These are phyloP conservation scores for Cladosporium oxysporum DNA, from an alignment of 2,329 filamentous ascomycete species.

Conservation along the genomic window DNA sequence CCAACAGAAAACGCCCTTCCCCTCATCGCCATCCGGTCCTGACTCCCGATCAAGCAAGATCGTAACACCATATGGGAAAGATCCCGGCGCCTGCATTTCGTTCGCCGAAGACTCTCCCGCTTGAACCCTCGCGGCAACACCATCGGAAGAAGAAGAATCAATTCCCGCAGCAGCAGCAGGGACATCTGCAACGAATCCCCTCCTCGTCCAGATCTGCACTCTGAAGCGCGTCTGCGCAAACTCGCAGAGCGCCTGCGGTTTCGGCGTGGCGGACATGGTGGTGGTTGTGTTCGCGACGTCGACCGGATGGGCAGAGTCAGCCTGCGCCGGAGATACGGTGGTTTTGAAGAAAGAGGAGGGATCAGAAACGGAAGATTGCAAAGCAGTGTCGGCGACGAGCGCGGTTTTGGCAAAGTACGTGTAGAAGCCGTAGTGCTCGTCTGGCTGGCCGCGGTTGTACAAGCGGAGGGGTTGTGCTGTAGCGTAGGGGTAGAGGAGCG, in stretches of 20 bases:
- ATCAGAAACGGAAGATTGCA: slow-evolving; percentile 29
- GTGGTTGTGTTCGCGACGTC: neutral
- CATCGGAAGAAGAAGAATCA: neutral
- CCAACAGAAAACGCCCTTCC: slow-evolving; percentile 64
- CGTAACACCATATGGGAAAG: slow-evolving; percentile 63
- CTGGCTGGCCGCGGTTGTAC: slow-evolving; percentile 76
- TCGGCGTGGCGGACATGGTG: neutral
- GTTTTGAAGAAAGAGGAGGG: neutral
- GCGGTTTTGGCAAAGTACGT: slow-evolving; percentile 86
- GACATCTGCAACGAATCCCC: slow-evolving; percentile 15
- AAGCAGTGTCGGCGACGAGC: slow-evolving; percentile 56
- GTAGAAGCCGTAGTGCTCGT: slow-evolving; percentile 94
- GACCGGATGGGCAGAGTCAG: neutral
- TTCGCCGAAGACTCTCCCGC: slow-evolving; percentile 41
- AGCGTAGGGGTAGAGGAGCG: slow-evolving; percentile 70
- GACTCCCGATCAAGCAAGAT: slow-evolving; percentile 63
- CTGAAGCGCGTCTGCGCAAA: slow-evolving; percentile 63
- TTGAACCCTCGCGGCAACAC: too few relatives aligned
- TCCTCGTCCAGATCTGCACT: slow-evolving; percentile 62
- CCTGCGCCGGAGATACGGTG: too few relatives aligned
- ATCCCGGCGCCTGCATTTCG: slow-evolving; percentile 54
- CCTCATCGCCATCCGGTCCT: slow-evolving; percentile 44
- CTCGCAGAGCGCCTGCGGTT: slow-evolving; percentile 50
- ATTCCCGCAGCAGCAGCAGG: neutral
- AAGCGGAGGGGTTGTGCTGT: slow-evolving; percentile 75